Evolutionary conservation across 2,329 filamentous ascomycete species (phyloP).

Genomic region (Sarocladium kiliense): DNA sequence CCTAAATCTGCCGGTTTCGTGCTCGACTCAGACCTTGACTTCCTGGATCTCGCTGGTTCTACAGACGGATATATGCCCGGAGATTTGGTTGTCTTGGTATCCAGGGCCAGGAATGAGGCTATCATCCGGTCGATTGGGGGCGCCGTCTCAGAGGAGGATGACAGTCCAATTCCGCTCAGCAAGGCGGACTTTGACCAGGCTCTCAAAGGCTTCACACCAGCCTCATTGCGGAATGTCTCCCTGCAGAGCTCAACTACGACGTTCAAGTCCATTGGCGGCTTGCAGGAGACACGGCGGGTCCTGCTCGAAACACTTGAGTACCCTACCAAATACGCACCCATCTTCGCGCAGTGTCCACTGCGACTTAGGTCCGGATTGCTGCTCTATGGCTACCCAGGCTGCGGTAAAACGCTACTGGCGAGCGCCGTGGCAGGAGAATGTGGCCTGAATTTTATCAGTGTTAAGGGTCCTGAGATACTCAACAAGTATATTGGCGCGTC

Average conservation of each 20-base stretch:
- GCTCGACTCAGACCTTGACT: slow-evolving; percentile 73
- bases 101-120: slow-evolving; percentile 84
- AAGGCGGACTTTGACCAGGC: slow-evolving; percentile 77
- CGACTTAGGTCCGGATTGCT: slow-evolving; percentile 90
- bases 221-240: slow-evolving; percentile 89
- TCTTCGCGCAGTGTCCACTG: slow-evolving; percentile 92
- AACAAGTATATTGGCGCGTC: slow-evolving; percentile 99
- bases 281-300: slow-evolving; percentile 81
- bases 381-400: slow-evolving; percentile 91
- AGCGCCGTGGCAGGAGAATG: slow-evolving; percentile 97
- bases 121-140: slow-evolving; percentile 72
- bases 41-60: slow-evolving; percentile 86
- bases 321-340: slow-evolving; percentile 94
- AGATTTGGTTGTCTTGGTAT: slow-evolving; percentile 79
- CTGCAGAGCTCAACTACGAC: slow-evolving; percentile 89
- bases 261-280: slow-evolving; percentile 86
- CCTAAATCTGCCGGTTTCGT: slow-evolving; percentile 57
- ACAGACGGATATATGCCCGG: slow-evolving; percentile 99
- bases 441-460: slow-evolving; percentile 95
- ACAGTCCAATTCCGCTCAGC: slow-evolving; percentile 55
- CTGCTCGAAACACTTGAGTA: slow-evolving; percentile 94
- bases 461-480: slow-evolving; percentile 95
- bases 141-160: slow-evolving; percentile 39
- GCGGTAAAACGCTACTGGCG: slow-evolving; percentile 92
- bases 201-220: slow-evolving; percentile 87